phyloP scores from a whole-genome alignment of 371 early-diverging fungal species.

The Basidiobolus meristosporus region DNA sequence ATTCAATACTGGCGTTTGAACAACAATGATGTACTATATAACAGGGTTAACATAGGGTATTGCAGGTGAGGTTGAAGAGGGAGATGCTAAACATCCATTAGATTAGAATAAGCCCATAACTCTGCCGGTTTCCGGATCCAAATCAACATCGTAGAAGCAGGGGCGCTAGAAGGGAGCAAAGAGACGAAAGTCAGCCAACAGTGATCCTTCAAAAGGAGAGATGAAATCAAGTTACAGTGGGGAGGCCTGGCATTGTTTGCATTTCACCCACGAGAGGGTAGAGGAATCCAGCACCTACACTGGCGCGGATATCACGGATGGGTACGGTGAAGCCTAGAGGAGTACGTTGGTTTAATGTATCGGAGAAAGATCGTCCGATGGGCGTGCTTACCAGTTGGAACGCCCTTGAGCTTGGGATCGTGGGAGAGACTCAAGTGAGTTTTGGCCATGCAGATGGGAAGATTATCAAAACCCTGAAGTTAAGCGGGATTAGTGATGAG shows the following conservation, averaged over 20 bases:
- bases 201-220: too few species aligned
- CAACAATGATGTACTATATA: not conserved
- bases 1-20: too few species aligned
- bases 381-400: conserved; percentile 42
- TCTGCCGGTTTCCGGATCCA: conserved; percentile 67
- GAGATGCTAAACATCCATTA: not conserved
- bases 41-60: not conserved
- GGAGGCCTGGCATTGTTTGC: conserved; percentile 96
- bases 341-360: conserved; percentile 40
- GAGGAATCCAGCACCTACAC: conserved; percentile 94
- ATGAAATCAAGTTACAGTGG: conserved; percentile 29
- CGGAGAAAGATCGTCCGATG: not conserved
- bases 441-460: conserved; percentile 97
- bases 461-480: conserved; percentile 44
- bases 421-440: conserved; percentile 85
- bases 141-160: conserved; percentile 90
- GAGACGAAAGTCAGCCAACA: not conserved
- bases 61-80: not conserved
- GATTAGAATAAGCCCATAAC: conserved; percentile 73
- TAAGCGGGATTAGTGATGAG: not conserved
- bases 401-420: conserved; percentile 78
- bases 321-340: conserved; percentile 65
- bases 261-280: conserved; percentile 89
- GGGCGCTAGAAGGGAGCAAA: conserved; percentile 30
- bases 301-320: conserved; percentile 81